phyloP scores from a whole-genome alignment of 148 eudicot genomes.

The Vaccinium vitisidaea region DNA sequence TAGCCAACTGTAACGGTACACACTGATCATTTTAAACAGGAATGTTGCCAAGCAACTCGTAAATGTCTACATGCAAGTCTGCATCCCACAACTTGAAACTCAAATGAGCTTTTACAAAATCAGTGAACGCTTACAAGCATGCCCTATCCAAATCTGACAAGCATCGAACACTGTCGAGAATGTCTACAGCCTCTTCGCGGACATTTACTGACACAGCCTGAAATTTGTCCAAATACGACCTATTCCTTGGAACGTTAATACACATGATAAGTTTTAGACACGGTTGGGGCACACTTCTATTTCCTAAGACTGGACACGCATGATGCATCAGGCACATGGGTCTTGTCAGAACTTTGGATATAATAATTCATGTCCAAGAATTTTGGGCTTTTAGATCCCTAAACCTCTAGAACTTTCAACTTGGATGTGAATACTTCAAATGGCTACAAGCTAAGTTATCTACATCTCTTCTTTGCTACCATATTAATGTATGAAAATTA shows the following conservation, averaged over 20 bases:
- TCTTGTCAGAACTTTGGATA: background rate
- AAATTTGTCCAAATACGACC: background rate
- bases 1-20: background rate
- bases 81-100: slow-evolving; percentile 1
- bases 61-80: background rate
- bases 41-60: background rate
- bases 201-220: background rate
- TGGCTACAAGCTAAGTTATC: background rate
- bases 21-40: background rate
- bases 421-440: background rate
- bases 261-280: background rate
- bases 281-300: background rate
- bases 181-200: background rate
- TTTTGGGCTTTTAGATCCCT: slow-evolving; percentile 2
- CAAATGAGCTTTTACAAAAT: background rate
- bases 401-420: background rate
- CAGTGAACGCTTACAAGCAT: background rate
- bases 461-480: background rate
- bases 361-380: background rate
- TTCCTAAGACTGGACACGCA: background rate
- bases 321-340: background rate
- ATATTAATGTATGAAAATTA: background rate
- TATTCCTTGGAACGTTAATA: background rate
- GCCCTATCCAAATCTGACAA: background rate
- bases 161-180: background rate